A percentile compares a stretch with the other conserved stretches of the same genome.
Evolutionary conservation across 768 basidiomycete species (phyloP).

Genomic region (Rhizopogon salebrosus): DNA sequence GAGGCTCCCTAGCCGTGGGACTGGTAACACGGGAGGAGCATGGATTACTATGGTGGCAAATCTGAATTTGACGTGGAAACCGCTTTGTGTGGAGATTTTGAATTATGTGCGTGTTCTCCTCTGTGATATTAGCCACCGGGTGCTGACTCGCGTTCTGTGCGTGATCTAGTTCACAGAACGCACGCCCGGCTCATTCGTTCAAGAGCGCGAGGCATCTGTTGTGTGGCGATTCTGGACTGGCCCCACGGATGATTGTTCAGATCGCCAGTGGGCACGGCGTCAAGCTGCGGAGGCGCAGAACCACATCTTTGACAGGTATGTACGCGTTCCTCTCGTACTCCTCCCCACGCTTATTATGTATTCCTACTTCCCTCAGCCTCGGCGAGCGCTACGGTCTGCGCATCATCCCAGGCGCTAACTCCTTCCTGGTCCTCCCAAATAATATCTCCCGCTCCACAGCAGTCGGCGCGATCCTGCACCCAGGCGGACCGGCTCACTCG

Average conservation of each 20-base stretch:
- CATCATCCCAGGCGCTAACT: conserved; percentile 75
- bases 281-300: conserved; percentile 92
- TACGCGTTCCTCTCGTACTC: background rate
- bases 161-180: conserved; percentile 75
- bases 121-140: background rate
- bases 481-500: conserved; percentile 44
- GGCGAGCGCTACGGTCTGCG: conserved; percentile 80
- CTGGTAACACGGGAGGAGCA: conserved; percentile 10
- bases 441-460: conserved; percentile 82
- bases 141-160: background rate
- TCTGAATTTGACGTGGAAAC: conserved; percentile 79
- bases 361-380: conserved; percentile 36
- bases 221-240: conserved; percentile 85
- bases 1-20: conserved; percentile 39
- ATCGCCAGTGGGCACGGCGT: conserved; percentile 76
- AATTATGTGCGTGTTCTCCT: conserved; percentile 59
- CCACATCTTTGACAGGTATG: conserved; percentile 77
- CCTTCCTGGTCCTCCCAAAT: conserved; percentile 79
- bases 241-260: conserved; percentile 39
- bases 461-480: conserved; percentile 73
- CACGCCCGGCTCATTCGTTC: conserved; percentile 80
- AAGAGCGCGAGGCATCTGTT: conserved; percentile 77
- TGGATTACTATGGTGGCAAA: conserved; percentile 84
- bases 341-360: background rate
- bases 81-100: conserved; percentile 74